These are phyloP conservation scores for Coemansia sp. DNA, from an alignment of 192 early-diverging fungal genomes.

Conservation along the genomic window DNA sequence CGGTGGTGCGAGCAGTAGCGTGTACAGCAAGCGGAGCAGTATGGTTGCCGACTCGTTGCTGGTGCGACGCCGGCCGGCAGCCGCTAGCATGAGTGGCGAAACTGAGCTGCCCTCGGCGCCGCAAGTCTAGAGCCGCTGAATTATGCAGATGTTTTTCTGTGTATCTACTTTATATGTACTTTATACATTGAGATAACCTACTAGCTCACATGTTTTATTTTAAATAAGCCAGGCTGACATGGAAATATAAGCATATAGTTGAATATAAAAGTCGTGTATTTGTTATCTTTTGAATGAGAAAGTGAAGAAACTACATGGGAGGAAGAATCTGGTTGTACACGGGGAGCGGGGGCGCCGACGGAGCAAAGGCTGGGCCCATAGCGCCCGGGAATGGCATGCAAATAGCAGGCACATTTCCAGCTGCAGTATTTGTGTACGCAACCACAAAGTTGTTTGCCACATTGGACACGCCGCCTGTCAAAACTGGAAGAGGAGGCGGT, in stretches of 20 bases:
- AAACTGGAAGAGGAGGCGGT: slow-evolving; percentile 11
- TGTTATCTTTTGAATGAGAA: neutral
- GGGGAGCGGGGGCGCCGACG: slow-evolving; percentile 22
- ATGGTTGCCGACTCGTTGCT: slow-evolving; percentile 26
- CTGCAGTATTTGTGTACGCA: slow-evolving; percentile 44
- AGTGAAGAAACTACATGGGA: slow-evolving; percentile 14
- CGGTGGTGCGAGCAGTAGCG: slow-evolving; percentile 20
- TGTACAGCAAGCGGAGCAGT: slow-evolving; percentile 3
- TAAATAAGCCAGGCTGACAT: no score
- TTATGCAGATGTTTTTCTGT: neutral
- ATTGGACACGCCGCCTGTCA: slow-evolving; percentile 15
- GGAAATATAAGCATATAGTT: neutral
- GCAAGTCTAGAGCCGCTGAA: slow-evolving; percentile 14
- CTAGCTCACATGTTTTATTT: no score
- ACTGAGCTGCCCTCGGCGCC: slow-evolving; percentile 30
- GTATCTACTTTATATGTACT: neutral
- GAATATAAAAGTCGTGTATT: neutral
- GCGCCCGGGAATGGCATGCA: slow-evolving; percentile 43
- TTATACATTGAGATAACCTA: neutral
- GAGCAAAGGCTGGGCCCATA: slow-evolving; percentile 19
- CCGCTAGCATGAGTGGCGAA: slow-evolving; percentile 26
- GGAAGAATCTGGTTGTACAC: slow-evolving; percentile 39
- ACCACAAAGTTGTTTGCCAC: slow-evolving; percentile 32
- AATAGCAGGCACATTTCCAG: slow-evolving; percentile 47
- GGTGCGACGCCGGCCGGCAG: slow-evolving; percentile 34